Evolutionary conservation across 2,329 filamentous ascomycete genomes (phyloP).

Genomic region (Xylariaceae sp.): DNA sequence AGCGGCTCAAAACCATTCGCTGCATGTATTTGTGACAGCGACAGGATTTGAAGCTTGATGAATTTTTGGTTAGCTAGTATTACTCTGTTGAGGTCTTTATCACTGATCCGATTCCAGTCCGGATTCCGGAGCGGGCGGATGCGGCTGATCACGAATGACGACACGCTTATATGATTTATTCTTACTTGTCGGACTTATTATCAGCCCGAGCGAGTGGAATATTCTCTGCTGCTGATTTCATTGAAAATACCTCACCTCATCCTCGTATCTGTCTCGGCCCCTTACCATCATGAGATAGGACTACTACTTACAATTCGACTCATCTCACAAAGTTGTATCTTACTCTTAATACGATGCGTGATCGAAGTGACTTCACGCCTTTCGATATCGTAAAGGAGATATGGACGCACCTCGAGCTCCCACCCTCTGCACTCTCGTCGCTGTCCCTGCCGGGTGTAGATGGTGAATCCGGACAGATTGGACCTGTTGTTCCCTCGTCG

Average conservation of each 20-base stretch:
- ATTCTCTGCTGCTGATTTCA: too few species aligned
- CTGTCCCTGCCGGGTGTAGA: constrained; percentile 13
- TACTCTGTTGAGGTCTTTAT: background rate
- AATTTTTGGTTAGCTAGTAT: background rate
- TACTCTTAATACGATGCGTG: background rate
- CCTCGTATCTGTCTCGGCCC: too few species aligned
- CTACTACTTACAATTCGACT: too few species aligned
- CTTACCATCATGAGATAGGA: too few species aligned
- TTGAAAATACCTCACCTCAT: too few species aligned
- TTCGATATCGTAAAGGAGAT: constrained; percentile 19
- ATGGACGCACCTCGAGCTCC: constrained; percentile 19
- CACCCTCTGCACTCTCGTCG: constrained; percentile 13
- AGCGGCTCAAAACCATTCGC: background rate
- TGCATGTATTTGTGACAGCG: background rate
- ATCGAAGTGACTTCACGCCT: constrained; percentile 8
- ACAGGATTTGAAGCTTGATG: background rate
- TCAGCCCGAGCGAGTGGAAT: too few species aligned
- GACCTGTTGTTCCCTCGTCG: constrained; percentile 40
- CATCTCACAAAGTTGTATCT: too few species aligned
- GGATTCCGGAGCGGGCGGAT: constrained; percentile 6
- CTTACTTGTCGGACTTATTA: too few species aligned
- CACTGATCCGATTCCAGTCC: constrained; percentile 2
- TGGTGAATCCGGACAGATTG: constrained; percentile 11
- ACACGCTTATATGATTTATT: too few species aligned
- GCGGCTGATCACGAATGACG: constrained; percentile 4